Percentiles rank a stretch among this genome's conserved stretches.
These are phyloP conservation scores for Diplodia scrobiculata DNA, from an alignment of 2,329 filamentous ascomycete genomes.

Conservation along the genomic window DNA sequence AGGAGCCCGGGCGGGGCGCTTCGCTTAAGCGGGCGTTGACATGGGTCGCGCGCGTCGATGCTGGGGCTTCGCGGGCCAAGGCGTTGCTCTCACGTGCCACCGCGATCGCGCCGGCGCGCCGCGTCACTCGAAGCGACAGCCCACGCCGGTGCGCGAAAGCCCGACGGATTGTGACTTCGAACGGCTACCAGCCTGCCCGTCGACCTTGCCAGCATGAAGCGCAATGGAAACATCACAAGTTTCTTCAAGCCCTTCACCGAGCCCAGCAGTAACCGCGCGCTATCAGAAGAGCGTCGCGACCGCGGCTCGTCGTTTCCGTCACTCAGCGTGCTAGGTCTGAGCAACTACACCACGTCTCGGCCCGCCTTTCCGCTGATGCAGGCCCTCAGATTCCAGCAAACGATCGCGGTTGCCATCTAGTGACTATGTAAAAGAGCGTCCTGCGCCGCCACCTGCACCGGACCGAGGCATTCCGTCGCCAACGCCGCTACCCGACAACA, in stretches of 20 bases:
- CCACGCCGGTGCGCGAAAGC: neutral
- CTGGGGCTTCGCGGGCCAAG: neutral
- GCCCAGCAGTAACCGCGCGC: slow-evolving; percentile 37
- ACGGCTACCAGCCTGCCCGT: neutral
- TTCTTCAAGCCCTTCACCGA: slow-evolving; percentile 49
- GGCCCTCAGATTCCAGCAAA: neutral
- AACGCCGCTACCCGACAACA: neutral
- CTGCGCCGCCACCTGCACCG: neutral
- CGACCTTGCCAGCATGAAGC: slow-evolving; percentile 18
- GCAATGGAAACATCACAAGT: slow-evolving; percentile 46
- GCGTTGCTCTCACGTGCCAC: slow-evolving; percentile 9
- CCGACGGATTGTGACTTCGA: neutral
- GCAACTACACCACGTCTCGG: neutral
- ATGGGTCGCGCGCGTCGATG: slow-evolving; percentile 6
- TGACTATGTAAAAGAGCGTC: neutral
- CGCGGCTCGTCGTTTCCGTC: slow-evolving; percentile 16
- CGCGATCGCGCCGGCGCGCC: slow-evolving; percentile 4
- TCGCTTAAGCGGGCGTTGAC: slow-evolving; percentile 4
- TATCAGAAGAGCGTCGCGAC: slow-evolving; percentile 14
- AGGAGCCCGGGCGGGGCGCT: slow-evolving; percentile 4
- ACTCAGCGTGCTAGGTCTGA: slow-evolving; percentile 4
- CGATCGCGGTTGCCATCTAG: slow-evolving; percentile 7
- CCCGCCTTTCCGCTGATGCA: neutral
- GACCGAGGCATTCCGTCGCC: slow-evolving; percentile 4
- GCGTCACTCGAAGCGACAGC: neutral